Conservation (phyloP, 2,329 filamentous ascomycete species). For the Xylariaceae sp. region DNA sequence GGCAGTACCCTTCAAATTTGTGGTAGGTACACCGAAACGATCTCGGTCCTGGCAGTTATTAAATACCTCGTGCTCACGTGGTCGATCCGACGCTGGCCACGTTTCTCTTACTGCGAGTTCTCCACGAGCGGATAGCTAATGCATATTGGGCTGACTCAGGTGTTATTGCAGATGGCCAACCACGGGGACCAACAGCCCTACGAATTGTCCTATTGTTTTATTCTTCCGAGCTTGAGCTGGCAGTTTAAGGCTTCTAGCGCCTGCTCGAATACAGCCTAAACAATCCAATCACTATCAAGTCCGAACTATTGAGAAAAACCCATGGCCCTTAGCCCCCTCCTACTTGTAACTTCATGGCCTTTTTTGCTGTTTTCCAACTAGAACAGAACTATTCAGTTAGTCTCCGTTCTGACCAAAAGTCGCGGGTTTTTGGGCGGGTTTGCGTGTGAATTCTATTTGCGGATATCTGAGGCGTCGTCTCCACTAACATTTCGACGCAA, state of each 20-base stretch:
- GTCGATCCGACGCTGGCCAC: slow-evolving; percentile 24
- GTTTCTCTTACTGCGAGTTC: slow-evolving; percentile 18
- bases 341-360: too few species aligned
- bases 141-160: background rate
- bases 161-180: background rate
- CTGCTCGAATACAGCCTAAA: too few species aligned
- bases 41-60: too few species aligned
- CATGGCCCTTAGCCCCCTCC: too few species aligned
- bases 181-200: slow-evolving; percentile 13
- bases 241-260: too few species aligned
- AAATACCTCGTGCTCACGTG: slow-evolving; percentile 25
- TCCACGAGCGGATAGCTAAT: slow-evolving; percentile 17
- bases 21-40: too few species aligned
- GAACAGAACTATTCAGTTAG: too few species aligned
- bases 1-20: too few species aligned
- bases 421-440: slow-evolving; percentile 9
- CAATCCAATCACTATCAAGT: too few species aligned
- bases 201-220: too few species aligned
- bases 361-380: background rate
- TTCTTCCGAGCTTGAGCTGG: too few species aligned
- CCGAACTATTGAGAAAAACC: too few species aligned
- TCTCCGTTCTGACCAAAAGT: slow-evolving; percentile 11
- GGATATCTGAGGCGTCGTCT: slow-evolving; percentile 17
- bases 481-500: background rate
- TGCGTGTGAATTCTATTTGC: slow-evolving; percentile 17